Evolutionary conservation across 1,284 basidiomycete genomes (phyloP).

Genomic region (Termitomyces sp.): DNA sequence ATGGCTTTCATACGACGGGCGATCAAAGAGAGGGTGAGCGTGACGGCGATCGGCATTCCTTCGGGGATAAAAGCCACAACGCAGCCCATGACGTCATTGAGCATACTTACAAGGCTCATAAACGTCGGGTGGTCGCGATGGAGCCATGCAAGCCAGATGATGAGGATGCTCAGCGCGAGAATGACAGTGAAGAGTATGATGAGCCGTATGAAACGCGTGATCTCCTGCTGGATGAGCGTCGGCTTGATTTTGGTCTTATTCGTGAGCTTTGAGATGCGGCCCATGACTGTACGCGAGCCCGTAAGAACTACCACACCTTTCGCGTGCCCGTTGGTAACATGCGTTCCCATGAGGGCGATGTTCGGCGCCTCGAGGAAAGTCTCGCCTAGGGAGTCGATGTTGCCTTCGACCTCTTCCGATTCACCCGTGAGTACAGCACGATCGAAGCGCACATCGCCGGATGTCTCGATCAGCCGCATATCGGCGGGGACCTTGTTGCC

Average conservation of each 20-base stretch:
- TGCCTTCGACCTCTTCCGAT: constrained; percentile 47
- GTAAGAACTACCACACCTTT: constrained; percentile 56
- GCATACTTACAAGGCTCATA: constrained; percentile 34
- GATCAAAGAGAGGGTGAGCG: constrained; percentile 14
- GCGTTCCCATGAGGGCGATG: constrained; percentile 51
- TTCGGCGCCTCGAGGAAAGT: constrained; percentile 63
- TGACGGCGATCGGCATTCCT: constrained; percentile 23
- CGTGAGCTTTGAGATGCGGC: constrained; percentile 56
- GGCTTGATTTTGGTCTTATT: constrained; percentile 44
- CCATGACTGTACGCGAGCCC: constrained; percentile 56
- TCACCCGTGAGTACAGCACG: constrained; percentile 59
- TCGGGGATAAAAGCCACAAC: constrained; percentile 49
- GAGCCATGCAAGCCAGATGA: constrained; percentile 45
- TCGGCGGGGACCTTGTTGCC: constrained; percentile 85
- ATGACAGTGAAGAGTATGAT: constrained; percentile 38
- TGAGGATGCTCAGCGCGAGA: constrained; percentile 37
- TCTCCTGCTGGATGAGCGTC: constrained; percentile 44
- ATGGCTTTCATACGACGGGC: constrained; percentile 37
- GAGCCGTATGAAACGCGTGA: constrained; percentile 47
- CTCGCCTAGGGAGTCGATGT: constrained; percentile 45
- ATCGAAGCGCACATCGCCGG: constrained; percentile 54
- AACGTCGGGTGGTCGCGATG: constrained; percentile 32
- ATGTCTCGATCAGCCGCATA: constrained; percentile 58
- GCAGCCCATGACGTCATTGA: constrained; percentile 45
- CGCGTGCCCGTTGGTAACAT: constrained; percentile 52